Evolutionary conservation across 768 basidiomycete species (phyloP).

Genomic region (Kwoniella heveanensis): DNA sequence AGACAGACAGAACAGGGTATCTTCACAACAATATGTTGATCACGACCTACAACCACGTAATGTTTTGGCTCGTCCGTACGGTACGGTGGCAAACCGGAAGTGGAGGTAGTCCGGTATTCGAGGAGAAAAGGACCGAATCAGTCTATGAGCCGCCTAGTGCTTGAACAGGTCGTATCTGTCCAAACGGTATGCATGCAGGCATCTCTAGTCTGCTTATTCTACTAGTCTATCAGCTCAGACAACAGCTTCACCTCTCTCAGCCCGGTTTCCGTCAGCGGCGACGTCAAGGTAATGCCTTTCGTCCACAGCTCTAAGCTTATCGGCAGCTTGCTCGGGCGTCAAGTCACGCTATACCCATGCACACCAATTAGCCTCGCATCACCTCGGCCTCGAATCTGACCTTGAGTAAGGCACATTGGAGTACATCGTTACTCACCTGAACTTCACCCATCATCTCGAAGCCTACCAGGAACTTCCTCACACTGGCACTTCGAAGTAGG

Average conservation of each 20-base stretch:
- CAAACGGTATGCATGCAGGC: no score
- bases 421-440: no score
- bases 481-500: constrained; percentile 73
- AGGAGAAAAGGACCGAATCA: no score
- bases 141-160: no score
- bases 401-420: no score
- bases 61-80: neutral
- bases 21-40: neutral
- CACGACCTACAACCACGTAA: neutral
- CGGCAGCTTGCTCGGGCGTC: constrained; percentile 83
- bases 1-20: no score
- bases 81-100: constrained; percentile 3
- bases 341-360: constrained; percentile 64
- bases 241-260: neutral
- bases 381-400: no score
- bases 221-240: neutral
- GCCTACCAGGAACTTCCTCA: constrained; percentile 92
- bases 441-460: constrained; percentile 89
- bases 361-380: constrained; percentile 3
- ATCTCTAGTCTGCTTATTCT: neutral
- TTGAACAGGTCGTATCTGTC: no score
- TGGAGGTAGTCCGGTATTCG: constrained; percentile 3
- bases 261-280: neutral
- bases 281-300: constrained; percentile 65
- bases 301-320: constrained; percentile 62